phyloP scores from a whole-genome alignment of 495 filamentous ascomycete species.

The Aspergillus nanangensis region DNA sequence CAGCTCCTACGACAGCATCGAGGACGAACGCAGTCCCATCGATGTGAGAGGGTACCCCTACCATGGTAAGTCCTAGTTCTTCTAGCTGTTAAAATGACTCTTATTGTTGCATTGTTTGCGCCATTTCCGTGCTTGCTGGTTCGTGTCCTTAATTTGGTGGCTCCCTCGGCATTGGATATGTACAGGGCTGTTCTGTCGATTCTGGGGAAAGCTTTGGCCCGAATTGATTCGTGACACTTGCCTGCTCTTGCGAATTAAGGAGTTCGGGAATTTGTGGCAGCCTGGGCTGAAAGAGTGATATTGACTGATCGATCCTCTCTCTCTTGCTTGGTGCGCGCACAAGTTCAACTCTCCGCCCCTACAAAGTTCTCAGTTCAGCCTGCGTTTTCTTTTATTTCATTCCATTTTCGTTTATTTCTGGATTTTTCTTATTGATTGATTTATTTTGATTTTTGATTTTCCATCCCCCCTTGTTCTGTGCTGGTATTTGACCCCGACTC shows the following conservation, averaged over 20 bases:
- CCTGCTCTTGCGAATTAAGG: background rate
- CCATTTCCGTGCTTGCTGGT: constrained; percentile 28
- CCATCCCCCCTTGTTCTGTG: background rate
- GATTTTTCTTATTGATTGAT: too few species aligned
- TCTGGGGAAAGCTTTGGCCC: background rate
- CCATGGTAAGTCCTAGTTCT: constrained; percentile 33
- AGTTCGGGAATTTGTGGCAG: background rate
- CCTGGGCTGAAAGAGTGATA: background rate
- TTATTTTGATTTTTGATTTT: background rate
- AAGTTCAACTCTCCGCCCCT: too few species aligned
- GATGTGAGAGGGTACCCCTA: constrained; percentile 43
- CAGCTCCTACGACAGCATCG: constrained; percentile 47
- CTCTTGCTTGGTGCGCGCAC: too few species aligned
- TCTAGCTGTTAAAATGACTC: background rate
- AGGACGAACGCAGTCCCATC: constrained; percentile 40
- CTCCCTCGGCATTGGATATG: constrained; percentile 1
- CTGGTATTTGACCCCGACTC: constrained; percentile 1
- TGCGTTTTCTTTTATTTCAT: too few species aligned
- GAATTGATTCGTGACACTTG: background rate
- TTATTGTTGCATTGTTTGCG: constrained; percentile 33
- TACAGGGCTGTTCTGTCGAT: background rate
- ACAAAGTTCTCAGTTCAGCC: too few species aligned
- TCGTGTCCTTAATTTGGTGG: constrained; percentile 20
- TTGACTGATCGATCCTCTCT: too few species aligned
- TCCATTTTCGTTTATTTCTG: too few species aligned